Base-by-base conservation (phyloP, 2,329 filamentous ascomycete genomes). In the Neopestalotiopsis sp. region DNA sequence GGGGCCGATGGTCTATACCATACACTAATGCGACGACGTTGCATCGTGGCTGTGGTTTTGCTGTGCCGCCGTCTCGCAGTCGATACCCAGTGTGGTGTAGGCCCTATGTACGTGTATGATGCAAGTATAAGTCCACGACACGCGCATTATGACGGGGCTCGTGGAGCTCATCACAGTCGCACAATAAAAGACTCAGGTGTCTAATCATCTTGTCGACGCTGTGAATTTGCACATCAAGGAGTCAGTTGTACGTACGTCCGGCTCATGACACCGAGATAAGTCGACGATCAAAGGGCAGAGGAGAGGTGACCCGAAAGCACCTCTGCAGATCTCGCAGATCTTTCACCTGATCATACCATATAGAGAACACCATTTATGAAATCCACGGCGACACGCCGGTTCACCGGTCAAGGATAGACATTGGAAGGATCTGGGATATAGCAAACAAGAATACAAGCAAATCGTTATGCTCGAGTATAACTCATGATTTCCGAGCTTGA, bases 61-160 rank as follows among this genome's bases (percentile, higher is more conserved):
- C 45, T 52, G 45, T 52, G 45, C 45, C 45, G 45, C 45, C 45
- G 45, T 52, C 45, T 52, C 45, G 45, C 45, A 52, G 45, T n/a
- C 45, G 14, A n/a, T 52, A n/a, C 45, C 45, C 45, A 52, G 45
- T 52, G 17, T 52, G 20, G 45, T 52, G 45, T 52, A 52, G 45
- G 9, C 45, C n/a, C n/a, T 52, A n/a, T 52, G 17, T 24, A n/a
- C 45, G n/a, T 10, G 45, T 52, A 20, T n/a, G 45, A n/a, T 20
- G 45, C 45, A 52, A n/a, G 45, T 17, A 52, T 52, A 52, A 52
- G 17, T 52, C 17, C 45, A n/a, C 17, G 17, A 20, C 45, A 52
- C 45, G 45, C 17, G n/a, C 20, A 52, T 52, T 52, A 52, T 52
- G 24, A 52, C 45, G n/a, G 45, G 45, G 45, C n/a, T 17, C 10